Evolutionary conservation across 495 filamentous ascomycete genomes (phyloP).

Genomic region (Elasticomyces elasticus): DNA sequence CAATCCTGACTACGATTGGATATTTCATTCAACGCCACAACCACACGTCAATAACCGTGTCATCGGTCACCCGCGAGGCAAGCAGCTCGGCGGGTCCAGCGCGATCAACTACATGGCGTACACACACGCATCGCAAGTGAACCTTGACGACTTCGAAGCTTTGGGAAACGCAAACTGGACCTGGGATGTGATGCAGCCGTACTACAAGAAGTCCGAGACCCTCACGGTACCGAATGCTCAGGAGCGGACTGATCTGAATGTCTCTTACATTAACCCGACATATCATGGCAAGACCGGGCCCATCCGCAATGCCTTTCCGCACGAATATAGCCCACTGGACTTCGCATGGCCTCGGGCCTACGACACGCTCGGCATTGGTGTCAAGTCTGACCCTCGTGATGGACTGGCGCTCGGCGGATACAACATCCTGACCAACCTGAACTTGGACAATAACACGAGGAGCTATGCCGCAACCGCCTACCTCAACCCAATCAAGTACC

Average conservation of each 20-base stretch:
- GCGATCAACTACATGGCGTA: slow-evolving; percentile 12
- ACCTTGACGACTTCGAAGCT: slow-evolving; percentile 19
- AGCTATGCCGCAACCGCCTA: slow-evolving; percentile 18
- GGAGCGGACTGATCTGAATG: neutral
- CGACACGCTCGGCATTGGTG: slow-evolving; percentile 1
- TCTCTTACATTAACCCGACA: neutral
- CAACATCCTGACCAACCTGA: slow-evolving; percentile 5
- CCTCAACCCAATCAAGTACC: slow-evolving; percentile 9
- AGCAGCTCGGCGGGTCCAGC: slow-evolving; percentile 10
- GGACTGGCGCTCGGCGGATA: slow-evolving; percentile 5
- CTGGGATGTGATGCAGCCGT: slow-evolving; percentile 16
- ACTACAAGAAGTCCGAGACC: slow-evolving; percentile 20
- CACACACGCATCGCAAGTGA: neutral
- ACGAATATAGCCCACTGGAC: neutral
- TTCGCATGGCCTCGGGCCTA: slow-evolving; percentile 2
- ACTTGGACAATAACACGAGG: neutral
- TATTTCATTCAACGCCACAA: slow-evolving; percentile 6
- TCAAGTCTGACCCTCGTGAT: neutral
- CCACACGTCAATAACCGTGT: slow-evolving; percentile 4
- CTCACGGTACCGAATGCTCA: neutral
- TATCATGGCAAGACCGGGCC: neutral
- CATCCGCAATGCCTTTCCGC: slow-evolving; percentile 2
- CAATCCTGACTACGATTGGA: slow-evolving; percentile 15
- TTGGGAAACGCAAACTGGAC: slow-evolving; percentile 23
- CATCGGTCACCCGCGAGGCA: slow-evolving; percentile 11